These are phyloP conservation scores for Lodderomyces elongisporus DNA, from an alignment of 1,139 yeast species.

Conservation along the genomic window DNA sequence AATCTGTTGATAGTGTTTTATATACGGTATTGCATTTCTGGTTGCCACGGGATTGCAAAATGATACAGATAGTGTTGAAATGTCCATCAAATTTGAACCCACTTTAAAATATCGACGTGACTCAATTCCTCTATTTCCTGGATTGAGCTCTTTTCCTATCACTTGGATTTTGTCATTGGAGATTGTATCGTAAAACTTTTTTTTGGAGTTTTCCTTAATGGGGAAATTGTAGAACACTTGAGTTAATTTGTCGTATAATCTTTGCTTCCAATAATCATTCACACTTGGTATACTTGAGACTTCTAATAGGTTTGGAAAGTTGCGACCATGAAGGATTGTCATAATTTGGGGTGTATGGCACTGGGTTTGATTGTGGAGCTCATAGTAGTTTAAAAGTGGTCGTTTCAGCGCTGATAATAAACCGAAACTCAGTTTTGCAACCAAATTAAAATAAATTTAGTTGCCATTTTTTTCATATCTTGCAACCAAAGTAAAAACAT, in stretches of 20 bases:
- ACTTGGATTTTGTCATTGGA: constrained; percentile 9
- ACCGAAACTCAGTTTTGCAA: no score
- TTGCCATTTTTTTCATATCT: no score
- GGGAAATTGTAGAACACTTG: constrained; percentile 11
- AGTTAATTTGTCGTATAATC: constrained; percentile 6
- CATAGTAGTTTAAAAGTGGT: no score
- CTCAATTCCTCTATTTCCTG: constrained; percentile 12
- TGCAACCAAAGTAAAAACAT: no score
- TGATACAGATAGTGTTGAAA: constrained; percentile 6
- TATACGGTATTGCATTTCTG: neutral
- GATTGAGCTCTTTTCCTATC: constrained; percentile 9
- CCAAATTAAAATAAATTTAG: no score
- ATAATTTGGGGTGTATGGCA: no score
- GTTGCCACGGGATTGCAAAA: constrained; percentile 1
- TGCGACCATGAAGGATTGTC: no score
- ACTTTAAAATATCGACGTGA: constrained; percentile 2
- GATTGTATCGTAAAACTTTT: constrained; percentile 9
- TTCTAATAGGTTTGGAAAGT: no score
- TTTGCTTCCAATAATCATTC: constrained; percentile 8
- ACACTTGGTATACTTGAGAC: neutral
- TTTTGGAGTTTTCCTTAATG: constrained; percentile 11
- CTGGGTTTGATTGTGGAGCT: no score
- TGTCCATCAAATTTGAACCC: constrained; percentile 7
- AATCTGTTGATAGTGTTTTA: constrained; percentile 5
- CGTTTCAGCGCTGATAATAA: no score